Evolutionary conservation across 257 asterid species (phyloP).

Genomic region (Paraleonurus japonicus): DNA sequence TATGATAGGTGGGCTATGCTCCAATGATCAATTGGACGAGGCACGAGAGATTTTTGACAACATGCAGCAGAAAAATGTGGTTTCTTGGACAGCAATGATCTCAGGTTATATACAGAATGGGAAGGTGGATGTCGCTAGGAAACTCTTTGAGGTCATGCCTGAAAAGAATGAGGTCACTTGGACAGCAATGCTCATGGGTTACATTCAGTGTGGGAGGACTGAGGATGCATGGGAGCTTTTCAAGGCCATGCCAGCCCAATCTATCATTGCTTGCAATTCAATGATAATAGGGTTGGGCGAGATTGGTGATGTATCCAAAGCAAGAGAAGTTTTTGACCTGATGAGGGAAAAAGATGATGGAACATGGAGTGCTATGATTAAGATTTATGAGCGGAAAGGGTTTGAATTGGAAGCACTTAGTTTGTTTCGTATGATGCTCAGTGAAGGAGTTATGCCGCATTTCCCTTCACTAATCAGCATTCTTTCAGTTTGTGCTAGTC

Average conservation of each 20-base stretch:
- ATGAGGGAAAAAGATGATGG: slow-evolving; percentile 56
- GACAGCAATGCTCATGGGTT: slow-evolving; percentile 73
- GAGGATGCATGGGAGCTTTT: slow-evolving; percentile 64
- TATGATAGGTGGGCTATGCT: slow-evolving; percentile 72
- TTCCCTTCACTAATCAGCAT: slow-evolving; percentile 59
- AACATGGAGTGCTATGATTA: slow-evolving; percentile 76
- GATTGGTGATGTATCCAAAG: slow-evolving; percentile 47
- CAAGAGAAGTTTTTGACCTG: slow-evolving; percentile 54
- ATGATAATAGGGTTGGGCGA: slow-evolving; percentile 57
- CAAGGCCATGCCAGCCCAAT: slow-evolving; percentile 48
- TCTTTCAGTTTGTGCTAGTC: slow-evolving; percentile 70
- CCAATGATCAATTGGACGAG: slow-evolving; percentile 57
- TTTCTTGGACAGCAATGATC: slow-evolving; percentile 78
- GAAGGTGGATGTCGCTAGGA: slow-evolving; percentile 65
- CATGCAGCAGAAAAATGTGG: slow-evolving; percentile 50
- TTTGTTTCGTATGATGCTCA: slow-evolving; percentile 58
- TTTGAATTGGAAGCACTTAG: slow-evolving; percentile 58
- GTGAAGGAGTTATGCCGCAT: slow-evolving; percentile 47
- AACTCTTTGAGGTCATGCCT: slow-evolving; percentile 85
- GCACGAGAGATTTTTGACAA: slow-evolving; percentile 65
- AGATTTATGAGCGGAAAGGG: slow-evolving; percentile 61
- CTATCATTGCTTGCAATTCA: slow-evolving; percentile 59
- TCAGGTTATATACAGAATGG: slow-evolving; percentile 65
- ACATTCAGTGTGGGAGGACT: slow-evolving; percentile 54
- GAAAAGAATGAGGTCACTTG: slow-evolving; percentile 76